A percentile compares a stretch with the other conserved stretches of the same genome.
These are phyloP conservation scores for Mycena chlorophos DNA, from an alignment of 768 basidiomycete species.

Conservation along the genomic window DNA sequence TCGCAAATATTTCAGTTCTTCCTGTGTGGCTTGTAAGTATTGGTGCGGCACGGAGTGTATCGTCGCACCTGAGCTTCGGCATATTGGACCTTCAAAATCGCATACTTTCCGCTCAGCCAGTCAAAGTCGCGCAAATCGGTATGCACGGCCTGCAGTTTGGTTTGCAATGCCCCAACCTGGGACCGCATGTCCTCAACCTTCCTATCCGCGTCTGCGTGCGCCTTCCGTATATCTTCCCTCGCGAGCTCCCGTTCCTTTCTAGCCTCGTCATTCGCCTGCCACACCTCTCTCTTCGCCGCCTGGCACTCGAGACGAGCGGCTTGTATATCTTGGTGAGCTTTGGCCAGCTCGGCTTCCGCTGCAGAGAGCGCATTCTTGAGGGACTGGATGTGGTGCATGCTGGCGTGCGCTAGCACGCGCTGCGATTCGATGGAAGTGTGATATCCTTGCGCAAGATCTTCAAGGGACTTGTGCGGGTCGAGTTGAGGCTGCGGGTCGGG, in stretches of 20 bases:
- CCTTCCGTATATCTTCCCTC: not conserved
- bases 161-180: not conserved
- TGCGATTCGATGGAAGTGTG: not conserved
- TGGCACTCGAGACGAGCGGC: not conserved
- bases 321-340: not conserved
- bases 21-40: not conserved
- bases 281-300: not conserved
- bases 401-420: not conserved
- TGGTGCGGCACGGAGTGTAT: not conserved
- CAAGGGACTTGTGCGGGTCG: not conserved
- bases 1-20: not conserved
- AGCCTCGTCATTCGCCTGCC: not conserved
- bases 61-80: not conserved
- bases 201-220: not conserved
- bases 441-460: not conserved
- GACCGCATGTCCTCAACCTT: not conserved
- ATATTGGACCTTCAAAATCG: not conserved
- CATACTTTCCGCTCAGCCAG: not conserved
- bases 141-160: not conserved
- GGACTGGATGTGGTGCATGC: constrained; percentile 1
- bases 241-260: not conserved
- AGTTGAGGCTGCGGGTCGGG: not conserved
- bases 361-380: not conserved
- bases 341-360: not conserved
- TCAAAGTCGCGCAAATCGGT: not conserved